These are phyloP conservation scores for Penicillium desertorum DNA, from an alignment of 495 filamentous ascomycete genomes.

Conservation along the genomic window DNA sequence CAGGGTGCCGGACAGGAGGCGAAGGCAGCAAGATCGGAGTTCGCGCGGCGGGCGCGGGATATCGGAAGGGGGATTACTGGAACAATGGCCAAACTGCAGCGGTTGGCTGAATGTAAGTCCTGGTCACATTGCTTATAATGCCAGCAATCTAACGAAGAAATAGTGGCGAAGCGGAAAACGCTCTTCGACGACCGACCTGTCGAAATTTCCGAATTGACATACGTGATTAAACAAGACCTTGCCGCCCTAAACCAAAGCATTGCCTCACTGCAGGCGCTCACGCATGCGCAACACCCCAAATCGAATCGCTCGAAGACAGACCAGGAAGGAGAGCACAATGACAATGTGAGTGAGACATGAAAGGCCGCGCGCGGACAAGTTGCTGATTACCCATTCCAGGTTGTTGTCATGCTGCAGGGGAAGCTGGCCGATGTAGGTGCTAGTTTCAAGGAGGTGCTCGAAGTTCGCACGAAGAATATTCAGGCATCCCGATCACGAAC, in stretches of 20 bases:
- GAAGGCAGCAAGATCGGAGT: slow-evolving; percentile 65
- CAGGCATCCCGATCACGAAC: slow-evolving; percentile 89
- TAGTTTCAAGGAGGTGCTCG: slow-evolving; percentile 96
- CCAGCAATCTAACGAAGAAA: slow-evolving; percentile 14
- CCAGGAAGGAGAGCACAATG: slow-evolving; percentile 94
- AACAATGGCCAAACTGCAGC: slow-evolving; percentile 92
- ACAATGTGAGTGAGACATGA: slow-evolving; percentile 60
- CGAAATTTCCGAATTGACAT: slow-evolving; percentile 94
- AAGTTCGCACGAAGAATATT: slow-evolving; percentile 97
- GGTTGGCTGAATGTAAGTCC: slow-evolving; percentile 76
- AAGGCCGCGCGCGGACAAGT: not conserved
- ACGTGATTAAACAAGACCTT: slow-evolving; percentile 96
- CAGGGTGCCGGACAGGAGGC: slow-evolving; percentile 41
- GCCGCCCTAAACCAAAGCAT: slow-evolving; percentile 87
- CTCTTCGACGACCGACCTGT: slow-evolving; percentile 95
- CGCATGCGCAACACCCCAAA: slow-evolving; percentile 69
- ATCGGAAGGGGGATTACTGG: slow-evolving; percentile 87
- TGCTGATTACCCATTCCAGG: slow-evolving; percentile 39
- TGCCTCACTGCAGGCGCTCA: slow-evolving; percentile 71
- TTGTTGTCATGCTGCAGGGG: slow-evolving; percentile 87
- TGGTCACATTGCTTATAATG: not conserved
- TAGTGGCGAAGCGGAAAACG: slow-evolving; percentile 92
- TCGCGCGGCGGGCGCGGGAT: slow-evolving; percentile 83
- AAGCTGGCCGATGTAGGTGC: slow-evolving; percentile 91
- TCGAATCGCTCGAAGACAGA: slow-evolving; percentile 53